Evolutionary conservation across 1,284 basidiomycete genomes (phyloP), one percentile per base, ranked within the genome.

Genomic region (Cryptococcus sp.): DNA sequence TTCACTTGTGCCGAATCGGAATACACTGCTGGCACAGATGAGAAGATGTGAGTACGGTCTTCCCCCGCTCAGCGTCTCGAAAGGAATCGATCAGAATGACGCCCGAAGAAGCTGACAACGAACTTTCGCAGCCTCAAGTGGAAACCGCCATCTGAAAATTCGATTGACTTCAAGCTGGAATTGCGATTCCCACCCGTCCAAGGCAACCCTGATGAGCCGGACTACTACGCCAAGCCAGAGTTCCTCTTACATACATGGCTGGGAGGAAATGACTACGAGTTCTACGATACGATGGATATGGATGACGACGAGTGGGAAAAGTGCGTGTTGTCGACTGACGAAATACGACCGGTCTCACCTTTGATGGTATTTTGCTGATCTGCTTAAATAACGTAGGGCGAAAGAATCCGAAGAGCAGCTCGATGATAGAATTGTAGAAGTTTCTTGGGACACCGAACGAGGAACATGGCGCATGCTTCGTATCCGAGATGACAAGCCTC

Each of bases 91-190:
- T 41, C 16, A 1, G 47, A 2, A 45, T 23, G 20, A 39, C n/a
- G 19, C 4, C 5, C 16, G 31, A 25, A 13, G 5, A 13, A 54
- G 53, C 51, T 53, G 44, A 48, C 40, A 47, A 20, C n/a, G 22
- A 41, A 44, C 39, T 20, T 16, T 20, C n/a, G 44, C 73, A 96
- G 93, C 65, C 79, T 97, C 68, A 99, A 99, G 77, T 99, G 96
- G 96, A 99, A 99, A 78, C 94, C 95, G 1, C 93, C 96, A 3
- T 90, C 89, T 3, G 96, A 99, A 73, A 99, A 99, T 77, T 93
- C 93, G 3, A 90, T 99, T 72, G 96, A 99, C 78, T 99, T 99
- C 82, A 92, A 92, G 74, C 87, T 99, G 15, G 84, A 94, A 53
- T 82, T 99, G 19, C 87, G 91, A 40, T 99, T 99, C 75, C 93